Evolutionary conservation across 2,329 filamentous ascomycete species (phyloP).

Genomic region (Purpureocillium takamizusanense): DNA sequence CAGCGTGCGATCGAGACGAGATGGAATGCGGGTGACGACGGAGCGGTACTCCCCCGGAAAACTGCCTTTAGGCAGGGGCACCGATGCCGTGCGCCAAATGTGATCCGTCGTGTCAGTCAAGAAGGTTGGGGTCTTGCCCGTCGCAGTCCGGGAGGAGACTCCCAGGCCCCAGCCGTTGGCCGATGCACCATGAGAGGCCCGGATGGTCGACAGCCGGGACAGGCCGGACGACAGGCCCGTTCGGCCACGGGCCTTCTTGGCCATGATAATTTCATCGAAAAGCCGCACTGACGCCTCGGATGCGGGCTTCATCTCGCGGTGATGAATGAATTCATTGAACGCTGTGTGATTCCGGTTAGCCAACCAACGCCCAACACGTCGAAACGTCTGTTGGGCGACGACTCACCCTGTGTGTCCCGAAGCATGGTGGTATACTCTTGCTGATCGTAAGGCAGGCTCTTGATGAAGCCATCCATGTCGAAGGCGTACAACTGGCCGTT

Average conservation of each 20-base stretch:
- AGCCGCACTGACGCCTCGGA: conserved; percentile 60
- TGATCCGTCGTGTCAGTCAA: conserved; percentile 68
- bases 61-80: conserved; percentile 50
- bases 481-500: conserved; percentile 53
- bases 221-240: conserved; percentile 57
- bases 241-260: conserved; percentile 62
- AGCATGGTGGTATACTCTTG: conserved; percentile 56
- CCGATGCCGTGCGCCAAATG: conserved; percentile 63
- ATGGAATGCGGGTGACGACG: conserved; percentile 59
- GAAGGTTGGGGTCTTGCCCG: conserved; percentile 45
- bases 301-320: conserved; percentile 58
- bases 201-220: conserved; percentile 51
- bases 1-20: conserved; percentile 72
- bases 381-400: neutral
- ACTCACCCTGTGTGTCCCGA: conserved; percentile 56
- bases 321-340: conserved; percentile 80
- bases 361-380: neutral
- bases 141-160: conserved; percentile 22
- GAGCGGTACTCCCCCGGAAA: conserved; percentile 55
- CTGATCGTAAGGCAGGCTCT: conserved; percentile 55
- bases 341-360: conserved; percentile 7
- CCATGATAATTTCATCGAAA: conserved; percentile 77
- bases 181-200: conserved; percentile 44
- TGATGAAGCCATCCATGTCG: conserved; percentile 57
- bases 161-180: conserved; percentile 27